Conservation (phyloP, 768 basidiomycete species). For the Candolleomyces eurysporus region DNA sequence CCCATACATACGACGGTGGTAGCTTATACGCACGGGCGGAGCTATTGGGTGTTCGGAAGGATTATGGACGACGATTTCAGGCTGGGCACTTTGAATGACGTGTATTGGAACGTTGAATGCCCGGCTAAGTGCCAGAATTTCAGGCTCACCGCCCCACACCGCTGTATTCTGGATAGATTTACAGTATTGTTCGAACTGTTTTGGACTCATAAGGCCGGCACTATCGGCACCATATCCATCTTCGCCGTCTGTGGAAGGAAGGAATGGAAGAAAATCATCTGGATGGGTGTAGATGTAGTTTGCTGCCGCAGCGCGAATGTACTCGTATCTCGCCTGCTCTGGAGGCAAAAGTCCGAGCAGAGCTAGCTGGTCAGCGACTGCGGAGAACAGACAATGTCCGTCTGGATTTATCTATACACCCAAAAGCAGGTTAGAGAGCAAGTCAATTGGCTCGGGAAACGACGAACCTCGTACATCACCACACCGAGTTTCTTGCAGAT, state of each 20-base stretch:
- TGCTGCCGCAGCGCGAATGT: conserved; percentile 68
- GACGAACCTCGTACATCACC: conserved; percentile 60
- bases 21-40: conserved; percentile 72
- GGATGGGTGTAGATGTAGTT: conserved; percentile 78
- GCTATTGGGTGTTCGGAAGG: conserved; percentile 42
- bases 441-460: neutral
- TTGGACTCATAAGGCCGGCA: conserved; percentile 67
- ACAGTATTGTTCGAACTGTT: conserved; percentile 75
- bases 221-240: conserved; percentile 63
- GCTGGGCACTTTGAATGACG: conserved; percentile 81
- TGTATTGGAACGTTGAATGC: conserved; percentile 84
- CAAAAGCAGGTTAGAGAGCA: neutral
- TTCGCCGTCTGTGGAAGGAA: conserved; percentile 72
- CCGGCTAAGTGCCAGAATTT: conserved; percentile 86
- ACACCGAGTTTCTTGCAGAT: conserved; percentile 67
- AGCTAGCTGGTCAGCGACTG: conserved; percentile 87
- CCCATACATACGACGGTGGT: conserved; percentile 92
- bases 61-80: conserved; percentile 81
- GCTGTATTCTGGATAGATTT: conserved; percentile 73
- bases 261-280: conserved; percentile 91
- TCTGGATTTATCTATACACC: conserved; percentile 81
- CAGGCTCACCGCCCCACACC: conserved; percentile 98
- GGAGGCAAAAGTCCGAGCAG: conserved; percentile 66
- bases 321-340: conserved; percentile 55
- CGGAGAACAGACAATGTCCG: conserved; percentile 94